Percentiles rank a stretch among this genome's conserved stretches.
Evolutionary conservation across 768 basidiomycete genomes (phyloP).

Genomic region (Kwoniella heveanensis): DNA sequence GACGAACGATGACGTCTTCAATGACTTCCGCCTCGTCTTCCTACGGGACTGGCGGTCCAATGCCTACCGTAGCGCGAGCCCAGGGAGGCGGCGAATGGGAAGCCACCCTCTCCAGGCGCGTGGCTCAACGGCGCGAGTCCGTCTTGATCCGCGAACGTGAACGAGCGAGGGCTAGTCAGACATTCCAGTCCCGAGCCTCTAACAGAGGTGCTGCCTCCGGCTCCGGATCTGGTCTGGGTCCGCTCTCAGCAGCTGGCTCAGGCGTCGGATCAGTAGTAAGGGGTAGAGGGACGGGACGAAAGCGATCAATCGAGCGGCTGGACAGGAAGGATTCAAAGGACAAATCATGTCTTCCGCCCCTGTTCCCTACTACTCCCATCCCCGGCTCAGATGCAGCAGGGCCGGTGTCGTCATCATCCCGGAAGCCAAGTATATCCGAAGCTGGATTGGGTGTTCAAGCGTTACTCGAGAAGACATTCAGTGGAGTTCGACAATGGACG

Average conservation of each 20-base stretch:
- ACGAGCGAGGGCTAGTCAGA: background rate
- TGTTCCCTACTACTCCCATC: slow-evolving; percentile 2
- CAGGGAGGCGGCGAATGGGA: slow-evolving; percentile 52
- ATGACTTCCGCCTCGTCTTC: slow-evolving; percentile 22
- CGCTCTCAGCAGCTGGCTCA: background rate
- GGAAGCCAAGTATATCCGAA: background rate
- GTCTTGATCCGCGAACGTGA: slow-evolving; percentile 1
- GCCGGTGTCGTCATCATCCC: background rate
- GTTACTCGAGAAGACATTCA: slow-evolving; percentile 20
- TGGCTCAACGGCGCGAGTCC: slow-evolving; percentile 39
- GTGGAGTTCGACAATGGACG: slow-evolving; percentile 10
- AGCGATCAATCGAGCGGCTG: background rate
- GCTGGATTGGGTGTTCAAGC: slow-evolving; percentile 15
- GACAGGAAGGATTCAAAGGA: slow-evolving; percentile 5
- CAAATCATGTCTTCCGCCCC: slow-evolving; percentile 10
- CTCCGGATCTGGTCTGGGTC: background rate
- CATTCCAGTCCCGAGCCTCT: background rate
- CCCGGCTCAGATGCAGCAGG: background rate
- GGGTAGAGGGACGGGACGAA: background rate
- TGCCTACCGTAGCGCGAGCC: slow-evolving; percentile 45
- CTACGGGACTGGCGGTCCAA: slow-evolving; percentile 12
- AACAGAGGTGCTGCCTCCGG: background rate
- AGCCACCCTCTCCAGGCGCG: slow-evolving; percentile 38
- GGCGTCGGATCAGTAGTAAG: background rate
- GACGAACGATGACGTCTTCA: slow-evolving; percentile 17